These are phyloP conservation scores for Dictyostelium firmibasis DNA, from an alignment of 78 protist species.

Conservation along the genomic window DNA sequence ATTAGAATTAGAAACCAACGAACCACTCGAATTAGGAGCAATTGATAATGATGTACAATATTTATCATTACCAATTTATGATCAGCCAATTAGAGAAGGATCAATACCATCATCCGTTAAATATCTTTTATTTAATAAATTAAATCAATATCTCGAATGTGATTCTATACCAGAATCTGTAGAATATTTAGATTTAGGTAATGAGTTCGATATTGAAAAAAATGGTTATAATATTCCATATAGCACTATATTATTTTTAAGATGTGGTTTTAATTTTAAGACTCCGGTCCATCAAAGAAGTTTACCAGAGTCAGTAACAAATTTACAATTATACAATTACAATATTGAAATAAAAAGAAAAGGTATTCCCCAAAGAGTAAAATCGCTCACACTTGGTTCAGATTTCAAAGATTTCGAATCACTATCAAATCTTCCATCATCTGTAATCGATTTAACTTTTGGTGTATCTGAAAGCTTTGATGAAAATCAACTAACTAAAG, in stretches of 20 bases:
- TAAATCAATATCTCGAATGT: background rate
- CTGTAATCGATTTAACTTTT: too few relatives aligned
- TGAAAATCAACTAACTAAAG: too few relatives aligned
- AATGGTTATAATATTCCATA: background rate
- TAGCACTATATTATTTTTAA: too few relatives aligned
- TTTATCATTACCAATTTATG: background rate
- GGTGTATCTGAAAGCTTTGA: too few relatives aligned
- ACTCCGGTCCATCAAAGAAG: too few relatives aligned
- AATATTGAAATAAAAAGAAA: too few relatives aligned
- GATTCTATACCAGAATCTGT: background rate
- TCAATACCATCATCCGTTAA: background rate
- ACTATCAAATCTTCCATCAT: too few relatives aligned
- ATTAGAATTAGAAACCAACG: too few relatives aligned
- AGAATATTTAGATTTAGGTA: background rate
- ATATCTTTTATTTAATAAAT: background rate
- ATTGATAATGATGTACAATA: too few relatives aligned
- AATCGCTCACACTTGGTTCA: background rate
- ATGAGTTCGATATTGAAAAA: background rate
- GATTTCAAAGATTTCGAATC: background rate
- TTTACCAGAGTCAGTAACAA: background rate
- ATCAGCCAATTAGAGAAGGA: background rate
- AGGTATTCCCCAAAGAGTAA: background rate
- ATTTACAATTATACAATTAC: too few relatives aligned
- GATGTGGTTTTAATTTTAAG: background rate
- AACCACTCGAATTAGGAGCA: too few relatives aligned